Conservation (phyloP, 2,329 filamentous ascomycete species). For the Macrophomina pseudophaseolina region DNA sequence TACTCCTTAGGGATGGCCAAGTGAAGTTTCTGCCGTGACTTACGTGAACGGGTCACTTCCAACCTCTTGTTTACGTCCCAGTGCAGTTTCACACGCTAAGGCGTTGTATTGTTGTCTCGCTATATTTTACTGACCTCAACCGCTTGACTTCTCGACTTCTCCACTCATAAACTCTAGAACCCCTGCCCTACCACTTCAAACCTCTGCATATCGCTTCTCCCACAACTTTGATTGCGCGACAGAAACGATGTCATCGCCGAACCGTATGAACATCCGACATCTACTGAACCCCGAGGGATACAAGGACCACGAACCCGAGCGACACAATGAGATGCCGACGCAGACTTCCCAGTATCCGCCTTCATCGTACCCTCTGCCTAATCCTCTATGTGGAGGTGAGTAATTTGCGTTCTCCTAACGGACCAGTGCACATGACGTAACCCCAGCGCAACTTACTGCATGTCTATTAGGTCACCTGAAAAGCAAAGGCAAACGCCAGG, state of each 20-base stretch:
- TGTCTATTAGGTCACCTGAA: neutral
- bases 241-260: neutral
- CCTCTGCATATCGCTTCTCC: neutral
- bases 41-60: neutral
- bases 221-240: neutral
- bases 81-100: slow-evolving; percentile 7
- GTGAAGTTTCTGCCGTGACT: neutral
- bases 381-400: neutral
- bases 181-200: neutral
- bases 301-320: neutral
- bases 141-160: neutral
- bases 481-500: slow-evolving; percentile 18
- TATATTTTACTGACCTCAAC: neutral
- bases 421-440: neutral
- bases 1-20: too few relatives aligned
- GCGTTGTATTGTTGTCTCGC: slow-evolving; percentile 1
- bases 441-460: neutral
- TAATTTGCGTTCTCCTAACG: neutral
- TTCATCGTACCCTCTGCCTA: neutral
- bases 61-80: neutral
- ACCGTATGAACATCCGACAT: neutral
- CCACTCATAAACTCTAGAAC: too few relatives aligned
- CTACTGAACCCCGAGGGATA: neutral
- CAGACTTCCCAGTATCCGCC: neutral
- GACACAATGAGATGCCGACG: neutral